Evolutionary conservation across 805 yeast species (phyloP).

Genomic region (Cyberlindnera bimundalis): DNA sequence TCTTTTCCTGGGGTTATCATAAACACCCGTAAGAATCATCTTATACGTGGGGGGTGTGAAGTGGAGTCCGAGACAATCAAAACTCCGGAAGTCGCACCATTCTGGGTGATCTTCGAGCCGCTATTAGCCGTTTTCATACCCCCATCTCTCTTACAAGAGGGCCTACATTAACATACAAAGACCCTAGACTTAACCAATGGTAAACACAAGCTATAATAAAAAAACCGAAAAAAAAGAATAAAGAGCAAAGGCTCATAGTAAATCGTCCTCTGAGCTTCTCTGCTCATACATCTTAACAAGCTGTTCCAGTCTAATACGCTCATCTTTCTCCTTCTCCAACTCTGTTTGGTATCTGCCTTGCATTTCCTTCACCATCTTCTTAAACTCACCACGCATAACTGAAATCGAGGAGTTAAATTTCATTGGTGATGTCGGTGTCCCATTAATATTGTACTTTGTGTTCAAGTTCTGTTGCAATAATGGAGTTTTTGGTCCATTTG

Average conservation of each 20-base stretch:
- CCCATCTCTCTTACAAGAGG: no score
- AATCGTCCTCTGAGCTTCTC: constrained; percentile 14
- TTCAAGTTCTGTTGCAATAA: constrained; percentile 18
- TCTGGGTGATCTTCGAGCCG: no score
- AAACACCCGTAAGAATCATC: no score
- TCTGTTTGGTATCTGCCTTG: constrained; percentile 61
- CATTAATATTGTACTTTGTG: constrained; percentile 3
- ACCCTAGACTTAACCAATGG: no score
- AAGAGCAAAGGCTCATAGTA: constrained; percentile 1
- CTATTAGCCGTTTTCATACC: no score
- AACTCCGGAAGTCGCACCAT: no score
- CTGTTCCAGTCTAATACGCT: constrained; percentile 43
- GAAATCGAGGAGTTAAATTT: constrained; percentile 41
- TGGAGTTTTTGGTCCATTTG: constrained; percentile 24
- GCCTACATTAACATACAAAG: no score
- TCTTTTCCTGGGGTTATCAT: no score
- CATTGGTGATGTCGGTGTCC: constrained; percentile 21
- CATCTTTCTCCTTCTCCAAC: constrained; percentile 51
- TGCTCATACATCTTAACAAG: constrained; percentile 34
- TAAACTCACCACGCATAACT: constrained; percentile 65
- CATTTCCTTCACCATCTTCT: constrained; percentile 56
- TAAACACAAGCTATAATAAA: no score
- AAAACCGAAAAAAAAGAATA: no score
- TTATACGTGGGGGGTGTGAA: no score
- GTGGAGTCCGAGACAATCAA: no score